These are phyloP conservation scores for Globisporangium takayamanum DNA, from an alignment of 352 stramenopile genomes.

Conservation along the genomic window DNA sequence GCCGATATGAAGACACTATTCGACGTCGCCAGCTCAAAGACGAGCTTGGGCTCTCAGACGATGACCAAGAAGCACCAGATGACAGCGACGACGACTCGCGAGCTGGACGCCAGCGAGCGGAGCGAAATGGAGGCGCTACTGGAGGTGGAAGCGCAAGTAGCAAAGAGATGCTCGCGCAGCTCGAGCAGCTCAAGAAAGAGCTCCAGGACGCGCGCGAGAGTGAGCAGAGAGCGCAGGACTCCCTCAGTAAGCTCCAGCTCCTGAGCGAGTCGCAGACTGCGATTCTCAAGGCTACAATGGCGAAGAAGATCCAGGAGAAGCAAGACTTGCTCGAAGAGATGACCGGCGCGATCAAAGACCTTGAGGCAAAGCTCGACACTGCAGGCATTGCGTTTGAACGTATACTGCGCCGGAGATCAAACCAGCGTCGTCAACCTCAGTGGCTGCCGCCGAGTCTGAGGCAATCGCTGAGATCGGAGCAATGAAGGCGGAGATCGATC, in stretches of 20 bases:
- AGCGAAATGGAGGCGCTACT: slow-evolving; percentile 1
- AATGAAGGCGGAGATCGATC: slow-evolving; percentile 73
- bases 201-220: slow-evolving; percentile 49
- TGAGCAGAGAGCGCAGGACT: slow-evolving; percentile 74
- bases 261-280: slow-evolving; percentile 81
- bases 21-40: slow-evolving; percentile 68
- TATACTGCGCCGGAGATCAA: slow-evolving; percentile 18
- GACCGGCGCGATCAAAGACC: slow-evolving; percentile 43
- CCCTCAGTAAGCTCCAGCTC: slow-evolving; percentile 72
- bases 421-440: slow-evolving; percentile 6
- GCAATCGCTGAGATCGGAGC: slow-evolving; percentile 49
- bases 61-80: slow-evolving; percentile 25
- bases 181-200: slow-evolving; percentile 55
- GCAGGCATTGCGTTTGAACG: slow-evolving; percentile 32
- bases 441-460: slow-evolving; percentile 26
- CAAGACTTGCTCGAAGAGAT: slow-evolving; percentile 62
- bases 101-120: neutral
- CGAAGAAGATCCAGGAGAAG: slow-evolving; percentile 73
- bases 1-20: slow-evolving; percentile 31
- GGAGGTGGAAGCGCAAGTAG: slow-evolving; percentile 3
- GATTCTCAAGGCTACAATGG: slow-evolving; percentile 80
- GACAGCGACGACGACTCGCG: slow-evolving; percentile 9
- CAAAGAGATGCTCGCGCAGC: slow-evolving; percentile 25
- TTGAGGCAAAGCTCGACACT: slow-evolving; percentile 53
- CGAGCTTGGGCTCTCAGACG: slow-evolving; percentile 72